Evolutionary conservation across 2,329 filamentous ascomycete genomes (phyloP).

Genomic region (Aureobasidium sp.): DNA sequence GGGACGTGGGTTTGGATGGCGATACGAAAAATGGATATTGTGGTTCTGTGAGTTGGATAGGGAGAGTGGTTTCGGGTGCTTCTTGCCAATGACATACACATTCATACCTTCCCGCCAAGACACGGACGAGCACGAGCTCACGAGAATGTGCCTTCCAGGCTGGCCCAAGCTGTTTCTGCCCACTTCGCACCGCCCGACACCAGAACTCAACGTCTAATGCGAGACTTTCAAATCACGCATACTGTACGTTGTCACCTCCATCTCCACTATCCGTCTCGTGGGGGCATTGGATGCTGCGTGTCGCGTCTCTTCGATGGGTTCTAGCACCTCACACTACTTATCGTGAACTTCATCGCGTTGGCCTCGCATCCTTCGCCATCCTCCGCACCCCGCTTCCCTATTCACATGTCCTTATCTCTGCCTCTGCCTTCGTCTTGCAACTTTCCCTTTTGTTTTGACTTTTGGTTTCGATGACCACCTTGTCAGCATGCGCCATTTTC

Average conservation of each 20-base stretch:
- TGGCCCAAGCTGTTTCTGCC: too few relatives aligned
- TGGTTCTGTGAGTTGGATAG: background rate
- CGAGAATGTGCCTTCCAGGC: background rate
- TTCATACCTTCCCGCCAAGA: background rate
- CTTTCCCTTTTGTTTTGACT: background rate
- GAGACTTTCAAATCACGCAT: slow-evolving; percentile 7
- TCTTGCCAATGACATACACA: background rate
- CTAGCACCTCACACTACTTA: background rate
- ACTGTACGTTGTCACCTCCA: background rate
- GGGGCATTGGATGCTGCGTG: background rate
- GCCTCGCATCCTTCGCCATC: background rate
- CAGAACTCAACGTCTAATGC: background rate
- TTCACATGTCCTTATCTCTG: background rate
- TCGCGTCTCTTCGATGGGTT: background rate
- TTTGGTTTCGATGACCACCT: background rate
- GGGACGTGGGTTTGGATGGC: background rate
- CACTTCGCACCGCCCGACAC: background rate
- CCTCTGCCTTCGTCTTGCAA: background rate
- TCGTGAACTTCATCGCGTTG: background rate
- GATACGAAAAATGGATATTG: background rate
- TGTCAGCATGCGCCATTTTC: background rate
- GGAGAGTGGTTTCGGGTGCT: background rate
- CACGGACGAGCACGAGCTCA: background rate
- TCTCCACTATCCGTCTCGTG: background rate
- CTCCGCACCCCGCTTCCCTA: background rate